These are phyloP conservation scores for Tulasnella sp. DNA, from an alignment of 768 basidiomycete genomes.

Conservation along the genomic window DNA sequence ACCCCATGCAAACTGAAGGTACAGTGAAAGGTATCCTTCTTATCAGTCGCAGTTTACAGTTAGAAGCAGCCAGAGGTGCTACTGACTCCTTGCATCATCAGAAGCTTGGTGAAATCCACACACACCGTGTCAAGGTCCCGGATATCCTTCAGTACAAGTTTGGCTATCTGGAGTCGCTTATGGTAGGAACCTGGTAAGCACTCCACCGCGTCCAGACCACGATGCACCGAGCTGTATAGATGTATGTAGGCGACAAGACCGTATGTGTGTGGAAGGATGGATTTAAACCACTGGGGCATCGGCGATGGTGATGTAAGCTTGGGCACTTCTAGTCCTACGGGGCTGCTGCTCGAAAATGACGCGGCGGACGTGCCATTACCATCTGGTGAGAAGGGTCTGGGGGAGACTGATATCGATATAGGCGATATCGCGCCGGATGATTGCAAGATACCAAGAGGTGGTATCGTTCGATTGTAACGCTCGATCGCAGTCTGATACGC, in stretches of 20 bases:
- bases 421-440: no score
- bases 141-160: constrained; percentile 2
- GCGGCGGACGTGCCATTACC: no score
- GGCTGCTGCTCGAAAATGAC: no score
- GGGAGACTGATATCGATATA: no score
- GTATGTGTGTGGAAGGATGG: constrained; percentile 9
- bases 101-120: constrained; percentile 3
- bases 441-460: no score
- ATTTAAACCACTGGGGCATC: not conserved
- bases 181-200: not conserved
- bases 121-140: not conserved
- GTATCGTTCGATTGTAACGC: no score
- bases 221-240: constrained; percentile 8
- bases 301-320: not conserved
- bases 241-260: constrained; percentile 7
- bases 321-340: no score
- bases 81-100: constrained; percentile 15
- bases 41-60: not conserved
- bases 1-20: constrained; percentile 11
- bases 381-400: no score
- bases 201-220: constrained; percentile 4
- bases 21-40: not conserved
- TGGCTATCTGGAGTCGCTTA: constrained; percentile 5
- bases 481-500: no score
- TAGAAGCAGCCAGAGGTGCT: not conserved